These are phyloP conservation scores for Reutealis trisperma DNA, from an alignment of 345 rosid genomes.

Conservation along the genomic window DNA sequence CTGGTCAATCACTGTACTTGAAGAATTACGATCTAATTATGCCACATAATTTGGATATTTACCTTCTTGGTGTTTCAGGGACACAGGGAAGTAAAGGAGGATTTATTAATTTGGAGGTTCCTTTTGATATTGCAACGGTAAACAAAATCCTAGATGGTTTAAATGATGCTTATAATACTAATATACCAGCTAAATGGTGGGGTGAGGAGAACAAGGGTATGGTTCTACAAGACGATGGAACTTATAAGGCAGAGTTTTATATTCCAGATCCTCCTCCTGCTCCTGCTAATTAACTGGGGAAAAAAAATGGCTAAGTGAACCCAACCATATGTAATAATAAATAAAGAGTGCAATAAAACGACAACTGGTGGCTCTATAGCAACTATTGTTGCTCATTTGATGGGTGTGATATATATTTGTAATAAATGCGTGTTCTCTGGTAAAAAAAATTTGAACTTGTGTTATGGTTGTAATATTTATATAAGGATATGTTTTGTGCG, in stretches of 20 bases:
- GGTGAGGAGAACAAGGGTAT: constrained; percentile 10
- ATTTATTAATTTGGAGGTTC: background rate
- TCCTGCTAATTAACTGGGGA: background rate
- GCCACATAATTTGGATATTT: background rate
- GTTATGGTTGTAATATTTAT: too few relatives aligned
- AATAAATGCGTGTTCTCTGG: too few relatives aligned
- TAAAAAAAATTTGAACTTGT: too few relatives aligned
- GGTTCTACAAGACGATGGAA: constrained; percentile 17
- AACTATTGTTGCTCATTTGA: too few relatives aligned
- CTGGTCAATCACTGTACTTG: background rate
- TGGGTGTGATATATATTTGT: too few relatives aligned
- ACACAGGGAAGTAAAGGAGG: background rate
- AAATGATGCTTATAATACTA: background rate
- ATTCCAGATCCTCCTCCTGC: constrained; percentile 12
- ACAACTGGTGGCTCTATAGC: too few relatives aligned
- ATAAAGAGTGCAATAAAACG: too few relatives aligned
- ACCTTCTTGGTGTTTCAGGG: background rate
- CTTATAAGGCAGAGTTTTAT: constrained; percentile 10
- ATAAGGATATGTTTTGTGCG: too few relatives aligned
- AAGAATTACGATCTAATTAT: too few relatives aligned
- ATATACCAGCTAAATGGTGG: constrained; percentile 18
- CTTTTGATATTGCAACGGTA: background rate
- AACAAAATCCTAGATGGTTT: constrained; percentile 17
- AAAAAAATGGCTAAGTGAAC: too few relatives aligned
- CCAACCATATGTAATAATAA: too few relatives aligned